Evolutionary conservation across 441 rosid genomes (phyloP), one percentile per base, ranked within the genome.

Genomic region (Biscutella auriculata): DNA sequence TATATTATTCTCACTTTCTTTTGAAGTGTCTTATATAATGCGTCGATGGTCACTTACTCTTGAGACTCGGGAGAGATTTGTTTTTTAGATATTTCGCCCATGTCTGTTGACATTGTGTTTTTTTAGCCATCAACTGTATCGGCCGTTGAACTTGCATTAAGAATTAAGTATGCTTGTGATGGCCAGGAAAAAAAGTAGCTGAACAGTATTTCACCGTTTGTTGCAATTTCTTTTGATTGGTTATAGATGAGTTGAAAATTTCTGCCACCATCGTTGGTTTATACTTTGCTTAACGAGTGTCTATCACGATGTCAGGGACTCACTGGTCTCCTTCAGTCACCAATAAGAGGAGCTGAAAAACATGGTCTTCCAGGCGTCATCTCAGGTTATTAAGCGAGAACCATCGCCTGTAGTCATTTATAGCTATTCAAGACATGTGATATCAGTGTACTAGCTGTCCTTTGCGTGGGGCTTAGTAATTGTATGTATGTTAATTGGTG

Each of bases 311-410:
- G 47, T 73, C 74, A 93, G 97, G 98, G 98, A 29, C 88, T 93
- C 29, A 88, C 98, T 34, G 97, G 96, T 60, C 88, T 93, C 51
- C 99, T 93, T 66, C 96, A 89, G 28, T 78, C 88, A 49, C 99
- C 99, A 21, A 80, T 93, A 52, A 80, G 86, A 72, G 96, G 82
- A 76, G 96, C 83, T 28, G 96, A 87, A 79, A 89, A 85, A 69
- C 87, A 85, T 25, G 99, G 99, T 65, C 90, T 93, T 75, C 97
- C 99, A 8, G 99, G 97, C 26, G 81, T 93, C 53, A 73, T 93
- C 56, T 93, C 99, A 75, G 97, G 99, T 88, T 77, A 63, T 30
- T 60, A 39, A 23, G 25, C 54, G 12, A 42, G 23, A 42, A 34
- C 58, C 43, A 16, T 49, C 3, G 0, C 53, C 48, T 27, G 7